These are phyloP conservation scores for Luffa aegyptiaca DNA, from an alignment of 306 rosid species.

Conservation along the genomic window DNA sequence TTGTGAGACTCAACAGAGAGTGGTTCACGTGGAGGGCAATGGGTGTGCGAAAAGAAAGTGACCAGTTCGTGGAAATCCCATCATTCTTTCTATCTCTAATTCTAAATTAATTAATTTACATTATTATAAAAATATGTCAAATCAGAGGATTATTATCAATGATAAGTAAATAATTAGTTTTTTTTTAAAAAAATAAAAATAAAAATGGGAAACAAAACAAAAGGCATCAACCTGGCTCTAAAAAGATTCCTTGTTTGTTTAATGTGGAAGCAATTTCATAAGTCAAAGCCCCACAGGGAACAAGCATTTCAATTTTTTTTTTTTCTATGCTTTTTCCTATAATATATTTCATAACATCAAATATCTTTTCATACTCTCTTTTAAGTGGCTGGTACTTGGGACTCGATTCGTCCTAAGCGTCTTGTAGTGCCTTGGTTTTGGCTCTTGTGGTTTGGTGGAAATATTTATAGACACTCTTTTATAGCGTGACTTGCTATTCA, in stretches of 20 bases:
- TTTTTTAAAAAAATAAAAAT: background rate
- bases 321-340: background rate
- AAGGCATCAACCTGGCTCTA: constrained; percentile 9
- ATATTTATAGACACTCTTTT: no score
- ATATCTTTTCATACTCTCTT: background rate
- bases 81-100: background rate
- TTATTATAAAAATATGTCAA: constrained; percentile 20
- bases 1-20: background rate
- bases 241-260: constrained; percentile 20
- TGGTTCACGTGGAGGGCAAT: background rate
- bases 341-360: background rate
- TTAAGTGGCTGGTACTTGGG: no score
- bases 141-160: constrained; percentile 22
- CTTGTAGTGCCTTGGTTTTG: no score
- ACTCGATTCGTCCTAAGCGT: no score
- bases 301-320: background rate
- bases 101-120: background rate
- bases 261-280: constrained; percentile 14
- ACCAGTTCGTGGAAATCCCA: background rate
- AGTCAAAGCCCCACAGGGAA: constrained; percentile 26
- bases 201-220: background rate
- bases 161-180: background rate
- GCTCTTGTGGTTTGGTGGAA: no score
- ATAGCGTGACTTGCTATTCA: no score
- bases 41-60: background rate